Evolutionary conservation across 2,329 filamentous ascomycete species (phyloP), one percentile per base, ranked within the genome.

Genomic region (Scedosporium apiospermum): DNA sequence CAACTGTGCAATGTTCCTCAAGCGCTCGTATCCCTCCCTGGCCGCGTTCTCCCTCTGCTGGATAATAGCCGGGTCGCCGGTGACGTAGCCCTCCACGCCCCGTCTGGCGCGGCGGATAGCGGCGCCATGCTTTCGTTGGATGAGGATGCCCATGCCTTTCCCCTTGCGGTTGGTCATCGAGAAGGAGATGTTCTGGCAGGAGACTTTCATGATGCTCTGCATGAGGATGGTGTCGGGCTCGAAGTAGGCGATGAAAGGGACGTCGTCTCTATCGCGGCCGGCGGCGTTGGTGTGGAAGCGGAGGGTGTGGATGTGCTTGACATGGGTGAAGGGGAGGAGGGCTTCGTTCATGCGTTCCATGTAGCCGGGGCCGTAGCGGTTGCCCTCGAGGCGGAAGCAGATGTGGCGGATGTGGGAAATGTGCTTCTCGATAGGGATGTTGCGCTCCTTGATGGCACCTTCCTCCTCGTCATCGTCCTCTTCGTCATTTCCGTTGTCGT

Each of bases 231-330:
- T 71, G 0, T 62, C 53, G 6, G 63, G 34, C 3, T 65, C 34
- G 65, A 80, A 75, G 65, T 78, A 76, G 63, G 73, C 63, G 60
- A 72, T 66, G 60, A 77, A 75, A 2, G 74, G 75, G 42, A 76
- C 71, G 9, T 65, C 30, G 1, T 62, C 60, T 46, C 63, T 59
- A 58, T 65, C 60, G 3, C 44, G 27, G 16, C 62, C 34, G 16
- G 9, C 55, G 63, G 21, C 34, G n/a, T 23, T 70, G 57, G 82
- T 66, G 41, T 77, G 72, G 57, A 82, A 69, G 3, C 72, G 76
- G 26, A 83, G 67, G 1, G 74, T 79, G 63, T 76, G 71, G 3
- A 82, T 68, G 57, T 70, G 70, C 18, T 67, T 62, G 58, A 30
- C 34, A 2, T 34, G 30, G 4, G 30, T 26, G 1, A 16, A 55